Evolutionary conservation across 176 grass and related monocot species (phyloP), one percentile per base, ranked within the genome.

Genomic region (Hordeum vulgare): DNA sequence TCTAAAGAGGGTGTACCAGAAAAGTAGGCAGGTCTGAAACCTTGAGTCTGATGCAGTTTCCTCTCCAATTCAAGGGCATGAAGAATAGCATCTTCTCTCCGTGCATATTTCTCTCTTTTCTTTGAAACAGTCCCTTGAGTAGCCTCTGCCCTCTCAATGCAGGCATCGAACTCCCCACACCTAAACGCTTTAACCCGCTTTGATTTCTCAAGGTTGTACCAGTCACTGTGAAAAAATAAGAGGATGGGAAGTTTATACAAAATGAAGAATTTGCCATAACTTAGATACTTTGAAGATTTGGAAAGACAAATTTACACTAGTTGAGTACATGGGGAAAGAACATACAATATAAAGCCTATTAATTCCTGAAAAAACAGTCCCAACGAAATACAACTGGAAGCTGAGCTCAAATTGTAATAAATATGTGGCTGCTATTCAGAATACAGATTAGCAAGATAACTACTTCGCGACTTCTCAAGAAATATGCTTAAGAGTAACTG

Each of bases 201-300:
- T 62, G 96, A 99, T 90, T 99, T 99, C 85, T 99, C 96, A 65
- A 99, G 84, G 84, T 99, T 99, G 85, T 99, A 99, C 96, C 96
- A 99, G 82, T 99, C 96, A 29, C 96, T 99, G 76, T 26, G 61
- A 85, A 75, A 63, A 90, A 57, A 24, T 61, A 60, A 49, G 74
- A 89, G 65, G 82, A 90, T 44, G 26, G 59, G 29, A 71, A 74
- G 44, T 84, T n/a, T 79, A 83, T 35, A 53, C 60, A 76, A 39
- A 78, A 79, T 36, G 61, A 86, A 78, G 8, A 63, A 81, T 42
- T 54, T 57, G 27, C 40, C 10, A 39, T 65, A 41, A 81, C 28
- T 74, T 10, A 14, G 72, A 40, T 78, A 49, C 33, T 73, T 78
- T 18, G 18, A 63, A 60, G 21, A 53, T 78, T 68, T 47, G 68